A percentile compares a stretch with the other conserved stretches of the same genome.
These are phyloP conservation scores for Gymnopus androsaceus DNA, from an alignment of 1,284 basidiomycete genomes.

Conservation along the genomic window DNA sequence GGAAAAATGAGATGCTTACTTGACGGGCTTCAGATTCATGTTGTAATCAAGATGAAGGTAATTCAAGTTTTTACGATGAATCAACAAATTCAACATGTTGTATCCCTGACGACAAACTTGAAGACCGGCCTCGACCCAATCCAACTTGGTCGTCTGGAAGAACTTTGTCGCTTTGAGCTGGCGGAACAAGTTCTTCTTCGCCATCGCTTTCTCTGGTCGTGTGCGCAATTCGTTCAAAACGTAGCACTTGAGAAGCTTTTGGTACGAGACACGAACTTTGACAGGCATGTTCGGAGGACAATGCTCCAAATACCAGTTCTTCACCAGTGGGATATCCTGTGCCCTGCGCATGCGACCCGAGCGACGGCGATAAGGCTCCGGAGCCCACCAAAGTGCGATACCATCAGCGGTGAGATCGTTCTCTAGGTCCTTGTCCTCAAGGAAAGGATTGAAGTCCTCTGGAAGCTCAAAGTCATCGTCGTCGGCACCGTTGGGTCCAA, in stretches of 20 bases:
- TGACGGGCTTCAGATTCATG: conserved; percentile 97
- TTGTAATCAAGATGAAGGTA: conserved; percentile 94
- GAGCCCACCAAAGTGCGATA: conserved; percentile 98
- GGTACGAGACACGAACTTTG: conserved; percentile 98
- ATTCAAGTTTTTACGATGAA: conserved; percentile 99
- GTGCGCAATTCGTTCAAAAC: conserved; percentile 94
- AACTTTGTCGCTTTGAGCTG: conserved; percentile 98
- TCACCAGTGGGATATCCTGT: conserved; percentile 94
- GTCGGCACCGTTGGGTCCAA: conserved; percentile 83
- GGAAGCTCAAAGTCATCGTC: conserved; percentile 90
- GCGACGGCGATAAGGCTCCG: conserved; percentile 92
- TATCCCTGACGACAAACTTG: conserved; percentile 99
- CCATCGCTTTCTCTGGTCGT: conserved; percentile 92
- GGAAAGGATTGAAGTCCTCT: conserved; percentile 81
- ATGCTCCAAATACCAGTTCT: conserved; percentile 98
- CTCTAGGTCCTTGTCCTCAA: conserved; percentile 81
- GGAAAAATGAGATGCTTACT: conserved; percentile 45
- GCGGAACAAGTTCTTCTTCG: conserved; percentile 95
- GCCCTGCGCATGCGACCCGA: conserved; percentile 93
- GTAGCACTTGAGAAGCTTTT: conserved; percentile 96
- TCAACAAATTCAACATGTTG: conserved; percentile 98
- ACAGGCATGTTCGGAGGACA: conserved; percentile 96
- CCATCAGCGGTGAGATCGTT: conserved; percentile 95
- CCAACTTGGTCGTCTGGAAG: conserved; percentile 96
- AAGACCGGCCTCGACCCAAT: conserved; percentile 99